Base-by-base conservation (phyloP, 768 basidiomycete genomes). In the Boletus rufocinnamomeus region DNA sequence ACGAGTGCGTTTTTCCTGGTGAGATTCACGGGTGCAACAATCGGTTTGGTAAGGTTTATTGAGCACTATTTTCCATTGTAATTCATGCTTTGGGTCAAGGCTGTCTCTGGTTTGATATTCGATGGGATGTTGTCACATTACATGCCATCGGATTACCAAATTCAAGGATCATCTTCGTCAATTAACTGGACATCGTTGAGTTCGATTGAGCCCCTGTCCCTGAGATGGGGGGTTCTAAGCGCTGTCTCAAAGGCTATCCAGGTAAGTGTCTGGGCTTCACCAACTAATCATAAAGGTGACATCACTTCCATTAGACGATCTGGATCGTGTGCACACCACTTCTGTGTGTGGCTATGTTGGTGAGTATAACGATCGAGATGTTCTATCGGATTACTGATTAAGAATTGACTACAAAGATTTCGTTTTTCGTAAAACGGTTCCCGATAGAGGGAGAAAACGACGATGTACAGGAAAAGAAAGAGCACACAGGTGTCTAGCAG, bases 1-100 rank as follows among this genome's bases (percentile, higher is more conserved):
- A 94, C 92, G 11, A 88, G 90, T 67, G 91, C 90, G 13, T 94
- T 93, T 72, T 93, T 94, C 74, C 79, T 93, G 55, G 89, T 92
- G 46, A 82, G 91, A 45, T 93, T 93, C 74, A 93, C 91, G 38
- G 91, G 91, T 10, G 89, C 91, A 34, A 92, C 91, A 3, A 78
- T 88, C 40, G 91, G 91, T 60, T 73, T 94, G 75, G 91, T 91
- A 71, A 64, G 86, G 69, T 60, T 63, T 58, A 19, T 30, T 41
- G 3, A 37, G 45, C 35, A 8, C 21, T 25, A n/a, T 47, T 59
- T 40, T 50, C 44, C 30, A 41, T 52, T 41, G 34, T 57, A 47
- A 55, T 56, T 66, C 54, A 65, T 41, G 62, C 66, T 68, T 48
- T 59, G 54, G 27, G 25, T 50, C 35, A 65, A 93, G 91, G 84